Percentiles rank a stretch among this genome's conserved stretches.
These are phyloP conservation scores for Cichorium intybus DNA, from an alignment of 140 eudicot species.

Conservation along the genomic window DNA sequence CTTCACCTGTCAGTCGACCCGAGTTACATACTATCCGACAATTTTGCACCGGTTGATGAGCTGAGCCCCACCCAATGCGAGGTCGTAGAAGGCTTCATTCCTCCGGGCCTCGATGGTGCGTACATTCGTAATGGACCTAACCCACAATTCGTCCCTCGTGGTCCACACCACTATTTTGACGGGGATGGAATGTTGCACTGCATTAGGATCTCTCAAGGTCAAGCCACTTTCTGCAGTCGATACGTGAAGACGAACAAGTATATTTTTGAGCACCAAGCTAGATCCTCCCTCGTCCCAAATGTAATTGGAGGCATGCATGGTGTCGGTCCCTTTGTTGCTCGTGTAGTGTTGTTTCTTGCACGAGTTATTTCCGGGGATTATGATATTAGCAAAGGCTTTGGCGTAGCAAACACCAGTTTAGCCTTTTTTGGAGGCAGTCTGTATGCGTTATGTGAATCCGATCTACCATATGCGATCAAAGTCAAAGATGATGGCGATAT, in stretches of 20 bases:
- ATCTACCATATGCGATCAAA: slow-evolving; percentile 41
- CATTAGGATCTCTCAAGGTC: neutral
- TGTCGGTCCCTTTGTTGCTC: no score
- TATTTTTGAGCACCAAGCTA: neutral
- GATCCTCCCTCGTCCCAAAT: no score
- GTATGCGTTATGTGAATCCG: slow-evolving; percentile 47
- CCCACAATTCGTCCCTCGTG: neutral
- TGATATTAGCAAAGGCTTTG: slow-evolving; percentile 28
- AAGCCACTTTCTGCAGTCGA: slow-evolving; percentile 1
- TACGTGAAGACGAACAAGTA: slow-evolving; percentile 5
- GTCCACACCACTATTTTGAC: neutral
- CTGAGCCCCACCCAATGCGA: neutral
- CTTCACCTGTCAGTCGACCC: neutral
- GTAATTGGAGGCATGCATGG: no score
- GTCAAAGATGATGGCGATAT: slow-evolving; percentile 32
- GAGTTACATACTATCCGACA: neutral
- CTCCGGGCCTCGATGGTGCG: neutral
- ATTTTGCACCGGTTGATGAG: slow-evolving; percentile 1
- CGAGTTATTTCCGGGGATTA: no score
- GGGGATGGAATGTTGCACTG: neutral
- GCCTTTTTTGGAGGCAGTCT: slow-evolving; percentile 30
- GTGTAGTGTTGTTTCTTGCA: no score
- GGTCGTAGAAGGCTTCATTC: neutral
- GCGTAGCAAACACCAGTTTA: slow-evolving; percentile 49
- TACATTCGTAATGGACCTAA: slow-evolving; percentile 5